Evolutionary conservation across 352 stramenopile genomes (phyloP).

Genomic region (Globisporangium nunn): DNA sequence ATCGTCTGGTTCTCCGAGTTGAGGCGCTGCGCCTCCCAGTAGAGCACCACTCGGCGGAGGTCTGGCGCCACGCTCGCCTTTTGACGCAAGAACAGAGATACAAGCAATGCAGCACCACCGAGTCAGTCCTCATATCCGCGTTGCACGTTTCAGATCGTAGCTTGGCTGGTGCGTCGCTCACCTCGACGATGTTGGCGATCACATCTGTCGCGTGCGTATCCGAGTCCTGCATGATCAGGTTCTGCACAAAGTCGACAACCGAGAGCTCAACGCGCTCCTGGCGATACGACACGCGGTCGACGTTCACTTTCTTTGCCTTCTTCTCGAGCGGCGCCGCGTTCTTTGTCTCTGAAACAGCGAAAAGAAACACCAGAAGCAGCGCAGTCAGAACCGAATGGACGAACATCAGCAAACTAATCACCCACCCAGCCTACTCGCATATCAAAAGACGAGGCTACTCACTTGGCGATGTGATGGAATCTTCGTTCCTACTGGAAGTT

Average conservation of each 20-base stretch:
- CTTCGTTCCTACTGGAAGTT: slow-evolving; percentile 31
- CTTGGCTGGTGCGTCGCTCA: too few species aligned
- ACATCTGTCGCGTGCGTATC: slow-evolving; percentile 52
- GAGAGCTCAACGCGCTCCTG: slow-evolving; percentile 65
- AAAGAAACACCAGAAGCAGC: background rate
- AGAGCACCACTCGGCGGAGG: slow-evolving; percentile 56
- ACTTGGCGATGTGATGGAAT: slow-evolving; percentile 31
- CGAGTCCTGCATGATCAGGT: slow-evolving; percentile 55
- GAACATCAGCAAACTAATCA: background rate
- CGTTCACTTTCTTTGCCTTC: slow-evolving; percentile 51
- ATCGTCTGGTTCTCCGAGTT: slow-evolving; percentile 70
- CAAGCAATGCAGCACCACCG: background rate
- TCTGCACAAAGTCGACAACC: slow-evolving; percentile 63
- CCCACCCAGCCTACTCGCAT: background rate
- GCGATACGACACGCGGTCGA: slow-evolving; percentile 61
- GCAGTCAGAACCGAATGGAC: background rate
- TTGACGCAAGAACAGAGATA: background rate
- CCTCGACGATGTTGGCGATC: slow-evolving; percentile 63
- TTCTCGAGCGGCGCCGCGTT: slow-evolving; percentile 61
- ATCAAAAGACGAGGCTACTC: background rate
- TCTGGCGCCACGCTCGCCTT: slow-evolving; percentile 66
- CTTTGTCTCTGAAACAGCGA: slow-evolving; percentile 51
- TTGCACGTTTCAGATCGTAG: too few species aligned
- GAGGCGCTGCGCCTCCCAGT: slow-evolving; percentile 61
- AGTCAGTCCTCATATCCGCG: background rate